Base-by-base conservation (phyloP, 2,329 filamentous ascomycete species). In the Fusarium nelsonii region DNA sequence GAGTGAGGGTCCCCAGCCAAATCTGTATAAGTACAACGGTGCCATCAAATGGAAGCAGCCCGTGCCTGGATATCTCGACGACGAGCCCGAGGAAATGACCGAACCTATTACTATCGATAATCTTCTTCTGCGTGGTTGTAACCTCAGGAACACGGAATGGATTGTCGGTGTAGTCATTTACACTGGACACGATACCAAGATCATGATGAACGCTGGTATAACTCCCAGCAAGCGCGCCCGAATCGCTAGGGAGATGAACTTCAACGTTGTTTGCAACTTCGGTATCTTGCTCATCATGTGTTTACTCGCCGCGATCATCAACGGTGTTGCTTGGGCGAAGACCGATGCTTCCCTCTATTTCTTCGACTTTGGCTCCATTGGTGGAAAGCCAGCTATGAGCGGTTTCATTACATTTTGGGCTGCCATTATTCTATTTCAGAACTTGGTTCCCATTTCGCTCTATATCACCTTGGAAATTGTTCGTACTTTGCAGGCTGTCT, bases 321-420 rank as follows among this genome's bases (percentile, higher is more conserved):
- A 97, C 76, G 96, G 96, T 37, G 84, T 92, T 6, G 90, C 90
- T 3, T 99, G 94, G 93, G 86, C 84, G 26, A 87, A 92, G 73
- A 85, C 84, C 11, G 85, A 94, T 74, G 91, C 91, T 41, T 97
- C 94, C 4, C 84, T 92, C 50, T 80, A 88, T 68, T 95, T 85
- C 76, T 98, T 98, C 78, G 94, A 98, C 69, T 96, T 89, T 70
- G 92, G 92, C 10, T 92, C 93, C 2, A 92, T 94, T 69, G 94
- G 93, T 70, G 88, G 88, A 50, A 90, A 83, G 5, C 88, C 94
- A 7, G 83, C 88, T 5, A 85, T 97, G 70, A 93, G 94, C 70
- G 97, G 96, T 40, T 94, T 98, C 79, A 94, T 99, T 80, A 97
- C 94, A 3, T 99, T 98, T 81, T 99, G 94, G 92, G 93, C 95